These are phyloP conservation scores for Chlorella variabilis DNA, from an alignment of 163 green algal species.

Conservation along the genomic window DNA sequence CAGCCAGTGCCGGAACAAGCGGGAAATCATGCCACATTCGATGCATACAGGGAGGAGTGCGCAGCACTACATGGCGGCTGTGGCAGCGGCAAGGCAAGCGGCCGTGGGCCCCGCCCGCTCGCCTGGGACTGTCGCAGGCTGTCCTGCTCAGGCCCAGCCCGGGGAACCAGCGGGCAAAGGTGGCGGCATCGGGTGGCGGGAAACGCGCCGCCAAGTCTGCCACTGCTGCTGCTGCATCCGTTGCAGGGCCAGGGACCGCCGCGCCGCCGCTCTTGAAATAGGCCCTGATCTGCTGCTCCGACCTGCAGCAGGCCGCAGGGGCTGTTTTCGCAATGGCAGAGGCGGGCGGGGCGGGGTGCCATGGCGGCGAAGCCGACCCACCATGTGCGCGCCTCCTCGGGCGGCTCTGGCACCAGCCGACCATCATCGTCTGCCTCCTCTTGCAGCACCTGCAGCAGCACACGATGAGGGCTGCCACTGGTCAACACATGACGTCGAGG, in stretches of 20 bases:
- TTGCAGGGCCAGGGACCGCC: neutral
- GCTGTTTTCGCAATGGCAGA: neutral
- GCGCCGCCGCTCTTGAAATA: slow-evolving; percentile 47
- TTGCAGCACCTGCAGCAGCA: slow-evolving; percentile 44
- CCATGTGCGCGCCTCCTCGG: slow-evolving; percentile 23
- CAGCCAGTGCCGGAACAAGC: neutral
- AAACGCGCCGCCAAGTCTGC: neutral
- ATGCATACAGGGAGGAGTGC: neutral
- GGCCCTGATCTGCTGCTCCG: slow-evolving; percentile 46
- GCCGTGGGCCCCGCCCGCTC: too few species aligned
- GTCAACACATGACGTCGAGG: too few species aligned
- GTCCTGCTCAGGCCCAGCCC: slow-evolving; percentile 56
- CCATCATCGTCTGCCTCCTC: slow-evolving; percentile 52
- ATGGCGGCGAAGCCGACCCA: slow-evolving; percentile 27
- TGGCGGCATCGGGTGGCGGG: slow-evolving; percentile 17
- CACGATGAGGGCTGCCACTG: neutral
- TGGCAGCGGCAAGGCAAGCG: too few species aligned
- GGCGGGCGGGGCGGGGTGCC: neutral
- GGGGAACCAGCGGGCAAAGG: slow-evolving; percentile 57
- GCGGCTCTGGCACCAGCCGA: slow-evolving; percentile 21
- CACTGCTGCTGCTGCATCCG: neutral
- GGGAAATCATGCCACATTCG: neutral
- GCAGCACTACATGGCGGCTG: neutral
- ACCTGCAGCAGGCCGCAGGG: slow-evolving; percentile 22
- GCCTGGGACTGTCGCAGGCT: slow-evolving; percentile 38